phyloP scores from a whole-genome alignment of 352 stramenopile species.

The Phytophthora pinifolia region DNA sequence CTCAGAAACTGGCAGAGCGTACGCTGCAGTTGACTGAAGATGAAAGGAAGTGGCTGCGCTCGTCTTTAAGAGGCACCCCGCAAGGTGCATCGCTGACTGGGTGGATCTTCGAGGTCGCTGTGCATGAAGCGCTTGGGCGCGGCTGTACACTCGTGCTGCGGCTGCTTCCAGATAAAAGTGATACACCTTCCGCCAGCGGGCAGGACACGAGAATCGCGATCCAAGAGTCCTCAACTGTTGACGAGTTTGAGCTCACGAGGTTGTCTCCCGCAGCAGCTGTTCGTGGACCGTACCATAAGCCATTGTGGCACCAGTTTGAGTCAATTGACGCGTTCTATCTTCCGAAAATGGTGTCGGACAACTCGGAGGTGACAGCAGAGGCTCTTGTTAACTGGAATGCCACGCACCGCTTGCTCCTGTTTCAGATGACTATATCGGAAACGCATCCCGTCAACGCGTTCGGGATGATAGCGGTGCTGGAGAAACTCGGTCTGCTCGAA shows the following conservation, averaged over 20 bases:
- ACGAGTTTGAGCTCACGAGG: background rate
- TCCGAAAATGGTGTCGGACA: background rate
- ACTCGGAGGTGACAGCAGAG: background rate
- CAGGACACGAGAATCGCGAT: too few species aligned
- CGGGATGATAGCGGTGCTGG: constrained; percentile 3
- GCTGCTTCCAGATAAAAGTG: too few species aligned
- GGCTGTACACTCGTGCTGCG: too few species aligned
- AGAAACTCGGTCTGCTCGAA: constrained; percentile 5
- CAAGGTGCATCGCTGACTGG: too few species aligned
- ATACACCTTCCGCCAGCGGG: too few species aligned
- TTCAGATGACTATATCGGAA: constrained; percentile 2
- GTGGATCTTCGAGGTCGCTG: too few species aligned
- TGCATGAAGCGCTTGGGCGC: too few species aligned
- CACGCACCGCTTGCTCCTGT: constrained; percentile 1
- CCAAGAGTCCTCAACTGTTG: background rate
- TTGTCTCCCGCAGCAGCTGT: background rate
- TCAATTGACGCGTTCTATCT: constrained; percentile 9
- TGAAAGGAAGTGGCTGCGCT: too few species aligned
- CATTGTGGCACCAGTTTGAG: background rate
- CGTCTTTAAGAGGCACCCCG: too few species aligned
- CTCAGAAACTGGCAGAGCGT: too few species aligned
- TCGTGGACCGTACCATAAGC: constrained; percentile 1
- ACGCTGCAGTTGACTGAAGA: too few species aligned
- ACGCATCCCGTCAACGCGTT: constrained; percentile 4
- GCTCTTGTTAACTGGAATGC: background rate